These are phyloP conservation scores for Aspergillus campestris DNA, from an alignment of 495 filamentous ascomycete genomes.

Conservation along the genomic window DNA sequence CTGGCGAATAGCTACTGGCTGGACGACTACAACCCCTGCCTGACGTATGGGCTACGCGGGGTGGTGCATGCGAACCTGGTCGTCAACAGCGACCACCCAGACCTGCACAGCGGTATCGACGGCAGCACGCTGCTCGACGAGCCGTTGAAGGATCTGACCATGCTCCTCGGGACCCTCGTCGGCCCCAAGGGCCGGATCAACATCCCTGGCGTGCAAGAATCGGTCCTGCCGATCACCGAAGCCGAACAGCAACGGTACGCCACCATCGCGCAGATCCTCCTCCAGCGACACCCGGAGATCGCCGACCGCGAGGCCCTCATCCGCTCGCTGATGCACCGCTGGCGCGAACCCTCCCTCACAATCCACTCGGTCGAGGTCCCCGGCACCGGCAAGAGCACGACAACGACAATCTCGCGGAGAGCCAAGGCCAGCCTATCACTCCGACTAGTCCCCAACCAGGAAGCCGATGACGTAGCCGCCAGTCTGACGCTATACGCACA, in stretches of 20 bases:
- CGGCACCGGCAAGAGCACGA: conserved; percentile 47
- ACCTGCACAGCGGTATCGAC: conserved; percentile 93
- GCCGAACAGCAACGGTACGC: conserved; percentile 76
- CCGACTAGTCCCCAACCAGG: conserved; percentile 87
- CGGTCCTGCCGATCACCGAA: conserved; percentile 63
- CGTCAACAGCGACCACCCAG: conserved; percentile 74
- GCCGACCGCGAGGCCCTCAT: conserved; percentile 61
- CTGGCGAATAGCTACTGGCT: conserved; percentile 98
- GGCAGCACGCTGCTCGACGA: conserved; percentile 83
- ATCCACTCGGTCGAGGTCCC: conserved; percentile 84
- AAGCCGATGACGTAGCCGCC: conserved; percentile 62
- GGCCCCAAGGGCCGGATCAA: conserved; percentile 49
- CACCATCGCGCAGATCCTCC: conserved; percentile 68
- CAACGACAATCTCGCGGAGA: conserved; percentile 77
- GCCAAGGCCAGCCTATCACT: conserved; percentile 83
- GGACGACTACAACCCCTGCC: conserved; percentile 86
- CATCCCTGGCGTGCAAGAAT: conserved; percentile 76
- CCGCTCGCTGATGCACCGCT: conserved; percentile 76
- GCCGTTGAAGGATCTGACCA: conserved; percentile 79
- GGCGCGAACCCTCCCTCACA: conserved; percentile 92
- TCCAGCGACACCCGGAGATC: conserved; percentile 59
- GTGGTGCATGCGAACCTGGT: conserved; percentile 89
- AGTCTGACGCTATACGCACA: conserved; percentile 58
- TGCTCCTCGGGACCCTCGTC: conserved; percentile 70
- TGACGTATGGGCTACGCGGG: conserved; percentile 92